These are phyloP conservation scores for Clathrospora elynae DNA, from an alignment of 2,329 filamentous ascomycete genomes.

Conservation along the genomic window DNA sequence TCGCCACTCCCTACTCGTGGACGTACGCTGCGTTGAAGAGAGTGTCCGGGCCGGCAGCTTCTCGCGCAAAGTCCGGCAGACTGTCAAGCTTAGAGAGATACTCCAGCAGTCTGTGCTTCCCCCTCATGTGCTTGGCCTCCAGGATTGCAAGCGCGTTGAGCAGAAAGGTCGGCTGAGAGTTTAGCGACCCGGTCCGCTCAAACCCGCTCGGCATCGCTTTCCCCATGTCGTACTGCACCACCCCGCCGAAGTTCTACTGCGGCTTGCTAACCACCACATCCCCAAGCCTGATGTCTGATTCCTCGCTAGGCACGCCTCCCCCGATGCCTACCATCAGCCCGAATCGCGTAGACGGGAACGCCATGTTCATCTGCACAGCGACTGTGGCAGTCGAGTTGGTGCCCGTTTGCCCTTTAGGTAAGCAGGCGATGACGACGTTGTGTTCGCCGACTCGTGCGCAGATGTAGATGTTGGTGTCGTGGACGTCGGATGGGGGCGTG, in stretches of 20 bases:
- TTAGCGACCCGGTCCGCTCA: constrained; percentile 12
- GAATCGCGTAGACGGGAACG: constrained; percentile 42
- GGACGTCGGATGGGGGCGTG: constrained; percentile 20
- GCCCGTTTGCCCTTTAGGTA: constrained; percentile 41
- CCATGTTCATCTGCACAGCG: constrained; percentile 31
- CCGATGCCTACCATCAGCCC: constrained; percentile 53
- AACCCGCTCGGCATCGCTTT: constrained; percentile 12
- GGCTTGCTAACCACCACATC: constrained; percentile 12
- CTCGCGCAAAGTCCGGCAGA: neutral
- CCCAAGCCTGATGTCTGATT: constrained; percentile 12
- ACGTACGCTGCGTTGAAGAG: constrained; percentile 21
- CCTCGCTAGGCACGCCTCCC: constrained; percentile 24
- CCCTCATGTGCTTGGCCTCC: constrained; percentile 4
- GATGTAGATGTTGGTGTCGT: constrained; percentile 27
- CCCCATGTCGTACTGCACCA: constrained; percentile 5
- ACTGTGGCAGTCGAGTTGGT: constrained; percentile 38
- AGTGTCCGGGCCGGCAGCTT: constrained; percentile 14
- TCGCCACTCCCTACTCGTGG: constrained; percentile 12
- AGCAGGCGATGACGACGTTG: constrained; percentile 43
- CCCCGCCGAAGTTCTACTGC: constrained; percentile 1
- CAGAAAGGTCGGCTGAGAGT: constrained; percentile 15
- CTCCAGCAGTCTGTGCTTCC: neutral
- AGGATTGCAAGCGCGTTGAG: constrained; percentile 13
- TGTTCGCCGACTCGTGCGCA: constrained; percentile 34
- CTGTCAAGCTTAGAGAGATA: neutral